These are phyloP conservation scores for Fraxinus excelsior DNA, from an alignment of 257 asterid genomes.

Conservation along the genomic window DNA sequence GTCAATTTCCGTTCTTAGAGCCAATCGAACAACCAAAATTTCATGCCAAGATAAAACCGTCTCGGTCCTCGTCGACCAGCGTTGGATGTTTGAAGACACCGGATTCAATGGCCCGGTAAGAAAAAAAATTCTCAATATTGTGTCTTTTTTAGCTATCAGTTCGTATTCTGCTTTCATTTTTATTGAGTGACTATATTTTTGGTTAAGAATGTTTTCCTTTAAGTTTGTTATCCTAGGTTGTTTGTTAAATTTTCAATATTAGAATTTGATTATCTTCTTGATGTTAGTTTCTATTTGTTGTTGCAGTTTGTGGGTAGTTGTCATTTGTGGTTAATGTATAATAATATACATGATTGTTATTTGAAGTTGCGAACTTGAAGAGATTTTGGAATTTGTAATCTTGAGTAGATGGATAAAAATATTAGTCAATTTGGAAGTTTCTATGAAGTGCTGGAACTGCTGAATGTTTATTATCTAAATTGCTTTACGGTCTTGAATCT, in stretches of 20 bases:
- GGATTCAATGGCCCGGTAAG: constrained; percentile 71
- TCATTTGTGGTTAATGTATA: not conserved
- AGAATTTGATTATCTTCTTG: not conserved
- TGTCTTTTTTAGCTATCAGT: not conserved
- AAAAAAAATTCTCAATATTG: not conserved
- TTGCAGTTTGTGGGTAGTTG: not conserved
- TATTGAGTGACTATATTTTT: not conserved
- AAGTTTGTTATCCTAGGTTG: not conserved
- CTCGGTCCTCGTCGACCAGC: constrained; percentile 60
- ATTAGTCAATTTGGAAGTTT: not conserved
- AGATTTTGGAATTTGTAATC: not conserved
- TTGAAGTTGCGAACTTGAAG: not conserved
- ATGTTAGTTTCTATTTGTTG: not conserved
- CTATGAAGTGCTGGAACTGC: not conserved
- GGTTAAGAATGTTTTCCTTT: not conserved
- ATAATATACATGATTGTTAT: not conserved
- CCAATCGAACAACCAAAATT: constrained; percentile 37
- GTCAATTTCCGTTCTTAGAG: constrained; percentile 22
- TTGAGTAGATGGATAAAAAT: not conserved
- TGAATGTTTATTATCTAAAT: not conserved
- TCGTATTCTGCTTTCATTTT: not conserved
- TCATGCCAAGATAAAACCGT: constrained; percentile 58
- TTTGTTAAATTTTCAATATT: not conserved
- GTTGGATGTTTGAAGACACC: constrained; percentile 83
- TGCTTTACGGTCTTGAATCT: not conserved